phyloP scores from a whole-genome alignment of 2,329 filamentous ascomycete species.

The Coniochaeta sp. region DNA sequence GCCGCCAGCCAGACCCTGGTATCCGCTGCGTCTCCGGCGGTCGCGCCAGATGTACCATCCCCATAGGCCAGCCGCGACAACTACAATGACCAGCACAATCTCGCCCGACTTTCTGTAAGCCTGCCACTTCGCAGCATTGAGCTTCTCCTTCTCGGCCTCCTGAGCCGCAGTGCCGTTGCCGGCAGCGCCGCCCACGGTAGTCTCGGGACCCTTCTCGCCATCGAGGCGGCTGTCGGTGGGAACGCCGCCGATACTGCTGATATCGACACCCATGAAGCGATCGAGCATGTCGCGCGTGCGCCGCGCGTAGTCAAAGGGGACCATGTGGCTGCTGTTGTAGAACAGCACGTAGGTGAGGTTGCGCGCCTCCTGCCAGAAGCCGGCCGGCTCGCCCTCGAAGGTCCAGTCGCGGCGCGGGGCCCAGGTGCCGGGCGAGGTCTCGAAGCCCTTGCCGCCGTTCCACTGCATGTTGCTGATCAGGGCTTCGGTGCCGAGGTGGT shows the following conservation, averaged over 20 bases:
- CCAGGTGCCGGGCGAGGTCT: slow-evolving; percentile 77
- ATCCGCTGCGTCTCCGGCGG: slow-evolving; percentile 46
- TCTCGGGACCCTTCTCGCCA: slow-evolving; percentile 73
- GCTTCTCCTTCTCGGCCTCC: slow-evolving; percentile 59
- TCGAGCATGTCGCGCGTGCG: slow-evolving; percentile 94
- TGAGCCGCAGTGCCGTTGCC: slow-evolving; percentile 51
- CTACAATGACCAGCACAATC: slow-evolving; percentile 73
- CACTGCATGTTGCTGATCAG: slow-evolving; percentile 86
- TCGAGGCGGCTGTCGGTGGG: slow-evolving; percentile 76
- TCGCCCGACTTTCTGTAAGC: slow-evolving; percentile 86
- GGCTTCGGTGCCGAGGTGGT: slow-evolving; percentile 88
- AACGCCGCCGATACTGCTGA: slow-evolving; percentile 74
- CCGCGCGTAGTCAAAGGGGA: slow-evolving; percentile 86
- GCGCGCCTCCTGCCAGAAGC: slow-evolving; percentile 88
- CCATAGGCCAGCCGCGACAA: slow-evolving; percentile 65
- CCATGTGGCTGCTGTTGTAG: slow-evolving; percentile 96
- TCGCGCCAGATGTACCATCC: slow-evolving; percentile 64
- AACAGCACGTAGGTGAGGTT: slow-evolving; percentile 95
- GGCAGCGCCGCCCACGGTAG: slow-evolving; percentile 65
- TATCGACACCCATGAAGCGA: slow-evolving; percentile 89
- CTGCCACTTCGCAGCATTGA: slow-evolving; percentile 81
- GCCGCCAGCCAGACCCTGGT: slow-evolving; percentile 39
- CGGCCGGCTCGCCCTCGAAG: slow-evolving; percentile 80
- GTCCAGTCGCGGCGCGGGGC: slow-evolving; percentile 91
- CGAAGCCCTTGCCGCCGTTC: slow-evolving; percentile 89